A percentile compares a stretch with the other conserved stretches of the same genome.
Evolutionary conservation across 495 filamentous ascomycete species (phyloP).

Genomic region (Parachaetomium inaequale): DNA sequence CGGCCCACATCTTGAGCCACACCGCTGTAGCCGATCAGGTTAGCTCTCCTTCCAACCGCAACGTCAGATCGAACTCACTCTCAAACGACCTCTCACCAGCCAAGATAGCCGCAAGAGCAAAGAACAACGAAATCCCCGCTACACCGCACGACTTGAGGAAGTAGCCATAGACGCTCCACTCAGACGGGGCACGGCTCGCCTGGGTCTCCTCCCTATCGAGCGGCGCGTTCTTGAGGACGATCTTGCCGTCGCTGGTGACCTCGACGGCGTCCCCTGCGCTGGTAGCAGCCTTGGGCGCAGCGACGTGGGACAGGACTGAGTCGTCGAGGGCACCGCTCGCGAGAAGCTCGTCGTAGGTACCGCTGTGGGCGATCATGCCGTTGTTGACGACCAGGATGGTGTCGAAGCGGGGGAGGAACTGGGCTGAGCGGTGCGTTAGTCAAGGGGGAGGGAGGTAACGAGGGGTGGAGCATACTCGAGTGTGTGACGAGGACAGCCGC

Average conservation of each 20-base stretch:
- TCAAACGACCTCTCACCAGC: constrained; percentile 12
- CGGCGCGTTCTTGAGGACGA: constrained; percentile 8
- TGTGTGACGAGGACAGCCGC: constrained; percentile 8
- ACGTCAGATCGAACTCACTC: background rate
- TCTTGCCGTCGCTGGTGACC: constrained; percentile 12
- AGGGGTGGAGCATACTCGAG: background rate
- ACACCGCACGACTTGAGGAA: constrained; percentile 9
- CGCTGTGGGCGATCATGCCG: constrained; percentile 5
- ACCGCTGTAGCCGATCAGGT: background rate
- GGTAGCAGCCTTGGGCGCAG: background rate
- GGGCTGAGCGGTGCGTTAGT: background rate
- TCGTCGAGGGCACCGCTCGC: constrained; percentile 4
- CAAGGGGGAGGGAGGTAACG: background rate
- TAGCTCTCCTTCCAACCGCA: background rate
- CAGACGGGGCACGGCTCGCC: constrained; percentile 6
- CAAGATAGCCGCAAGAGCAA: constrained; percentile 3
- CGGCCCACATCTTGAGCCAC: constrained; percentile 16
- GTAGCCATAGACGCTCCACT: constrained; percentile 11
- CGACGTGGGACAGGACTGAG: constrained; percentile 1
- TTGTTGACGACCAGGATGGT: constrained; percentile 1
- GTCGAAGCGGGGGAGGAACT: constrained; percentile 10
- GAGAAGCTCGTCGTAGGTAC: constrained; percentile 9
- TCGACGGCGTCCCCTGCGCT: constrained; percentile 8
- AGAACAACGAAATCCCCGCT: constrained; percentile 1
- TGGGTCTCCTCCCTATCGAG: constrained; percentile 5